Conservation (phyloP, 1,284 basidiomycete species). For the Ganoderma boninense region DNA sequence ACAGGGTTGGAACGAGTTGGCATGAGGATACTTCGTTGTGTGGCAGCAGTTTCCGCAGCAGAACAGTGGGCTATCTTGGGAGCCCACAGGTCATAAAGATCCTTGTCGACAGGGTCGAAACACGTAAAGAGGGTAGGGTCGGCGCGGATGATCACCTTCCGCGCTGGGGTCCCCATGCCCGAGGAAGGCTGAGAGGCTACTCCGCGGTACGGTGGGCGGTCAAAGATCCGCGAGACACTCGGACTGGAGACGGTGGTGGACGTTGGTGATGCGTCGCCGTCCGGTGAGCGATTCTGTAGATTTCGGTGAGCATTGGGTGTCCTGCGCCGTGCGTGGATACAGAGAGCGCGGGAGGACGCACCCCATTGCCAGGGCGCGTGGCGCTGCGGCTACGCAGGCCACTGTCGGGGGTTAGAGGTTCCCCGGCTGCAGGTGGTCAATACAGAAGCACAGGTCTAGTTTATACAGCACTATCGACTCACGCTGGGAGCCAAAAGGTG, state of each 20-base stretch:
- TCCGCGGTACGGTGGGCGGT: slow-evolving; percentile 26
- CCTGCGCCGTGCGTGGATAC: neutral
- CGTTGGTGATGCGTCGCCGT: slow-evolving; percentile 32
- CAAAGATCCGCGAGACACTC: slow-evolving; percentile 23
- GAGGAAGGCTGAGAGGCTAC: slow-evolving; percentile 32
- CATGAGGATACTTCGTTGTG: neutral
- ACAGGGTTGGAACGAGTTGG: neutral
- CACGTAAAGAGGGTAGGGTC: slow-evolving; percentile 73
- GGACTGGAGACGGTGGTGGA: slow-evolving; percentile 33
- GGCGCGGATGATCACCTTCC: slow-evolving; percentile 59
- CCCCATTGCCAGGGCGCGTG: slow-evolving; percentile 15
- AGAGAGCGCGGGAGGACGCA: slow-evolving; percentile 1
- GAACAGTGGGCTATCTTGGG: slow-evolving; percentile 50
- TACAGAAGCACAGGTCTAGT: neutral
- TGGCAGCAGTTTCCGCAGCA: neutral
- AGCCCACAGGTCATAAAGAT: slow-evolving; percentile 79
- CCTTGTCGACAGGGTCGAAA: slow-evolving; percentile 76
- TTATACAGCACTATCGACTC: neutral
- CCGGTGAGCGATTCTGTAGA: neutral
- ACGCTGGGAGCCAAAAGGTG: slow-evolving; percentile 24
- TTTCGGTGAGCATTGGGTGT: no score
- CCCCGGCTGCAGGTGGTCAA: slow-evolving; percentile 14
- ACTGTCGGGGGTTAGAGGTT: slow-evolving; percentile 25
- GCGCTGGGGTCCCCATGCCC: slow-evolving; percentile 40
- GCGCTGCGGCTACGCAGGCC: slow-evolving; percentile 25